These are phyloP conservation scores for Ordospora colligata DNA, from an alignment of 371 early-diverging fungal genomes.

Conservation along the genomic window DNA sequence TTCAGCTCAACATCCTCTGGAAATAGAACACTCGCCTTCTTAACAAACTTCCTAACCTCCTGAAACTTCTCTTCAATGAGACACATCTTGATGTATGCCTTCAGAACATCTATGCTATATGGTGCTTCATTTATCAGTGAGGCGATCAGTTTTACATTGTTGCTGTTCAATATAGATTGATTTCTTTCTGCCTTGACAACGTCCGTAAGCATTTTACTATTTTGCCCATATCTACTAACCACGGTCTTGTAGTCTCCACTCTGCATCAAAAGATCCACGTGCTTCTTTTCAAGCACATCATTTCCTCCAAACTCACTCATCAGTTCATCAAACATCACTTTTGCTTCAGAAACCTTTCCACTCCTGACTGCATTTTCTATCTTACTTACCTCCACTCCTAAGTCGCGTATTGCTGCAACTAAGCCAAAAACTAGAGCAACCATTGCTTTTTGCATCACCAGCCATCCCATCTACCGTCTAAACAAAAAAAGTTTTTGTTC, in stretches of 20 bases:
- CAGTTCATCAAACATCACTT: slow-evolving; percentile 1
- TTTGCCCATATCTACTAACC: slow-evolving; percentile 13
- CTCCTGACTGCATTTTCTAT: not conserved
- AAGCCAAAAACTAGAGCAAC: not conserved
- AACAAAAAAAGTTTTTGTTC: too few species aligned
- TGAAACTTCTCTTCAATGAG: not conserved
- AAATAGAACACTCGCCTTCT: not conserved
- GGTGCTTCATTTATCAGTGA: not conserved
- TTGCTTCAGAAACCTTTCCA: slow-evolving; percentile 12
- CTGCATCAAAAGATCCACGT: slow-evolving; percentile 12
- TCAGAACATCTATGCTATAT: not conserved
- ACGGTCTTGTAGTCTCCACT: slow-evolving; percentile 19
- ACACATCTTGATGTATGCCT: not conserved
- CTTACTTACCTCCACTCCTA: not conserved
- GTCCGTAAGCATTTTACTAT: not conserved
- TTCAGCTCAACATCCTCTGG: not conserved
- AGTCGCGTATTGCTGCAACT: not conserved
- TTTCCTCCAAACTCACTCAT: not conserved
- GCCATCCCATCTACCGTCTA: too few species aligned
- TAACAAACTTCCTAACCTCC: not conserved
- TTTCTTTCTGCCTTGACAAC: slow-evolving; percentile 3
- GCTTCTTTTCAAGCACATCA: slow-evolving; percentile 2
- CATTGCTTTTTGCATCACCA: not conserved
- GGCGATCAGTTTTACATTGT: not conserved
- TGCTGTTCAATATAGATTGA: not conserved